Conservation (phyloP, 768 basidiomycete species). For the Trametes cinnabarina region DNA sequence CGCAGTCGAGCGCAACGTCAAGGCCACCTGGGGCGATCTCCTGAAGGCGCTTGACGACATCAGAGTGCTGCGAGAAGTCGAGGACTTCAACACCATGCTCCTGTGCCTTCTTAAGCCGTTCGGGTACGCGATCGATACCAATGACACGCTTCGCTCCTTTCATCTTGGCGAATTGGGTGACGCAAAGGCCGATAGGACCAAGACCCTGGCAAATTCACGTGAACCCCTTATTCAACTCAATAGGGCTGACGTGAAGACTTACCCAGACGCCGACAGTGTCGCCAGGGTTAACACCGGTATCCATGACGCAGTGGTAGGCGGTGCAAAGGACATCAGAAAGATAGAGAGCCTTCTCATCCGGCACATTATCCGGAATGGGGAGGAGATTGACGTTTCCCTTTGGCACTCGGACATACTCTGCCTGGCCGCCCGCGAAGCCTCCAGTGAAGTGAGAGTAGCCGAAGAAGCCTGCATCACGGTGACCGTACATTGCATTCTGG, state of each 20-base stretch:
- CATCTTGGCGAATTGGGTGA: conserved; percentile 56
- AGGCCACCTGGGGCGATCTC: conserved; percentile 65
- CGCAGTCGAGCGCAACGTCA: conserved; percentile 61
- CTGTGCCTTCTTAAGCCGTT: conserved; percentile 46
- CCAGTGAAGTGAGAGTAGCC: conserved; percentile 72
- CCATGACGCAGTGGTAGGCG: conserved; percentile 70
- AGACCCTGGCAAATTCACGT: conserved; percentile 41
- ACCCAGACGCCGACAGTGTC: conserved; percentile 75
- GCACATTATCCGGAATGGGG: conserved; percentile 61
- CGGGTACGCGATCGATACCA: conserved; percentile 62
- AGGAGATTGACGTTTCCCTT: conserved; percentile 71
- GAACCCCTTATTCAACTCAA: not conserved
- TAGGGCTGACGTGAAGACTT: conserved; percentile 19
- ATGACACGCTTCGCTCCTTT: conserved; percentile 73
- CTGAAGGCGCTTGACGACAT: conserved; percentile 52
- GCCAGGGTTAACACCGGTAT: conserved; percentile 70
- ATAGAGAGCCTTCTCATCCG: conserved; percentile 60
- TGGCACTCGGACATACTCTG: conserved; percentile 72
- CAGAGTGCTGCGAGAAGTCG: conserved; percentile 51
- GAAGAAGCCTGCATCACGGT: conserved; percentile 68
- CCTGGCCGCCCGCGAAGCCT: conserved; percentile 73
- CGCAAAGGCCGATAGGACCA: conserved; percentile 66
- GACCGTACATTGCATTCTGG: conserved; percentile 60
- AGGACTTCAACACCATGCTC: conserved; percentile 51
- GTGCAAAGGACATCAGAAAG: conserved; percentile 67